Percentiles rank a stretch among this genome's conserved stretches.
Conservation (phyloP, 805 yeast species). For the Nakazawaea molendinolei region DNA sequence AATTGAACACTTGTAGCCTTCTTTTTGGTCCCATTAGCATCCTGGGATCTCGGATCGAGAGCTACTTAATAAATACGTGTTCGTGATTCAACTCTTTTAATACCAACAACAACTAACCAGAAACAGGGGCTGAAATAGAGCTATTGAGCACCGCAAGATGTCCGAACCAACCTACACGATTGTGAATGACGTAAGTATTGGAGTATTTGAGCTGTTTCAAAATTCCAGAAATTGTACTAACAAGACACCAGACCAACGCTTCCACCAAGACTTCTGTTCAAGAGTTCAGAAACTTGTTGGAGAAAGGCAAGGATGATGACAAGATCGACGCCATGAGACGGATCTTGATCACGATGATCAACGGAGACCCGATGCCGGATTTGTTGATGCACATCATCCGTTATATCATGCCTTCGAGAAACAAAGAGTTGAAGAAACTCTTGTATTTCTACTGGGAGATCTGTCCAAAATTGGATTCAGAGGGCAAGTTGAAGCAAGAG, state of each 20-base stretch:
- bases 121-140: too few relatives aligned
- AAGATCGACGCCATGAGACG: slow-evolving; percentile 88
- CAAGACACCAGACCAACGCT: slow-evolving; percentile 41
- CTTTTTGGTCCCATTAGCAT: too few relatives aligned
- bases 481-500: slow-evolving; percentile 93
- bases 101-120: too few relatives aligned
- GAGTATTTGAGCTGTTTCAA: not conserved
- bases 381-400: slow-evolving; percentile 94
- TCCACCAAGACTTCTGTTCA: slow-evolving; percentile 54
- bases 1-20: too few relatives aligned
- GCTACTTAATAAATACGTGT: too few relatives aligned
- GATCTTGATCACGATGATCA: slow-evolving; percentile 78
- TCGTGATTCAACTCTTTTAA: too few relatives aligned
- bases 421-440: slow-evolving; percentile 86
- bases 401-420: slow-evolving; percentile 92
- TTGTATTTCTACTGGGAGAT: slow-evolving; percentile 97
- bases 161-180: slow-evolving; percentile 59
- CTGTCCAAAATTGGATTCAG: slow-evolving; percentile 82
- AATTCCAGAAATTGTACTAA: not conserved
- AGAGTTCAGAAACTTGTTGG: slow-evolving; percentile 73
- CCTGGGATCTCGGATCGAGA: too few relatives aligned
- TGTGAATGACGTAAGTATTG: slow-evolving; percentile 56
- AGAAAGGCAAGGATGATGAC: slow-evolving; percentile 82
- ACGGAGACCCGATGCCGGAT: slow-evolving; percentile 89
- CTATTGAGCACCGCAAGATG: too few relatives aligned